Percentiles rank a stretch among this genome's conserved stretches.
These are phyloP conservation scores for Senna tora DNA, from an alignment of 306 rosid species.

Conservation along the genomic window DNA sequence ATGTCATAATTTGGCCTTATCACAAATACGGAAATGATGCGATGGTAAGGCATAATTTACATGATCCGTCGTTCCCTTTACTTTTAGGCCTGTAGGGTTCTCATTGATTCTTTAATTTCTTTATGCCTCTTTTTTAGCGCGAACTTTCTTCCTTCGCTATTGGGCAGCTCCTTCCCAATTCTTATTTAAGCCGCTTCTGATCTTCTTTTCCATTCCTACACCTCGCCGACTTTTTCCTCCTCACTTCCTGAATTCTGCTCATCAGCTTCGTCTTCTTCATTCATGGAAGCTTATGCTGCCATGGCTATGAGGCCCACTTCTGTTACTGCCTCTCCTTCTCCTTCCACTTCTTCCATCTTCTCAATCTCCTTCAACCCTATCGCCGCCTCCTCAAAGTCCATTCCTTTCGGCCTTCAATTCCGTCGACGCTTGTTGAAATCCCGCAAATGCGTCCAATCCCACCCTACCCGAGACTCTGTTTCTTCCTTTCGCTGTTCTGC, in stretches of 20 bases:
- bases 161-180: neutral
- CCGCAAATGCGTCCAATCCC: constrained; percentile 48
- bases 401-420: constrained; percentile 34
- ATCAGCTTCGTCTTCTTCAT: neutral
- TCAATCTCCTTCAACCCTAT: constrained; percentile 35
- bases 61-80: too few relatives aligned
- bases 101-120: too few relatives aligned
- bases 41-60: too few relatives aligned
- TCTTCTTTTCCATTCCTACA: neutral
- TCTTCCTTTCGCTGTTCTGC: constrained; percentile 57
- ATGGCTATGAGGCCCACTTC: constrained; percentile 44
- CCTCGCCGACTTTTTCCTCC: neutral
- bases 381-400: neutral
- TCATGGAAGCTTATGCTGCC: constrained; percentile 50
- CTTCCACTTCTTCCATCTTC: constrained; percentile 43
- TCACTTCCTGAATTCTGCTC: neutral
- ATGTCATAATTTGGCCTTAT: too few relatives aligned
- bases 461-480: constrained; percentile 22
- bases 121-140: constrained; percentile 2
- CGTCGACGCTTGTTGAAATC: constrained; percentile 40
- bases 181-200: neutral
- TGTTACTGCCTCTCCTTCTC: constrained; percentile 34
- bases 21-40: too few relatives aligned
- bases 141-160: neutral
- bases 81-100: too few relatives aligned